A percentile compares a stretch with the other conserved stretches of the same genome.
Conservation (phyloP, 768 basidiomycete species). For the Epithele typhae region DNA sequence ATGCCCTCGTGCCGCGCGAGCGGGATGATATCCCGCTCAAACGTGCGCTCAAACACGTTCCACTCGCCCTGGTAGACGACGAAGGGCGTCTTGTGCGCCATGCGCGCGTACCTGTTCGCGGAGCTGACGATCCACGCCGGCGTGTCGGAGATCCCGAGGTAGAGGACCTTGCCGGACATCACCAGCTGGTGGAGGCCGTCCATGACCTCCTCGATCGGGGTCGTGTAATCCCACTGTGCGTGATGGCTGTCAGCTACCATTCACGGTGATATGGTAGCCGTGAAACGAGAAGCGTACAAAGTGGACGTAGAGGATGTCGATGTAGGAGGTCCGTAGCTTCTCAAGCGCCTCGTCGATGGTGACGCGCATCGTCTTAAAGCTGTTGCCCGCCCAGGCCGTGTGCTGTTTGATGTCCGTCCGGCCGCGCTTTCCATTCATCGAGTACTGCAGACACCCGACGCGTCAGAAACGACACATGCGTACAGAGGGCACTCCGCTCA, state of each 20-base stretch:
- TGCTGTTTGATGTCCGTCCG: not conserved
- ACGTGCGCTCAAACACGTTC: conserved; percentile 27
- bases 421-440: not conserved
- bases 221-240: conserved; percentile 42
- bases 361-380: conserved; percentile 33
- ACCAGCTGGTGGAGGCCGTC: conserved; percentile 48
- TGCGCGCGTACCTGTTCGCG: conserved; percentile 33
- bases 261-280: not conserved
- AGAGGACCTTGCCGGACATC: conserved; percentile 41
- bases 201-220: conserved; percentile 54
- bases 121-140: conserved; percentile 31
- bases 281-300: conserved; percentile 29
- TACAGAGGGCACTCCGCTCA: too few species aligned
- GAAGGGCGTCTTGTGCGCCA: conserved; percentile 35
- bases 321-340: conserved; percentile 40
- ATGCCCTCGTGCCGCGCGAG: conserved; percentile 19
- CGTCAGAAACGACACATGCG: too few species aligned
- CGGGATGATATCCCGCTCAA: conserved; percentile 38
- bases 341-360: conserved; percentile 32
- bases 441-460: not conserved
- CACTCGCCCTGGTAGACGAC: conserved; percentile 34
- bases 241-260: not conserved
- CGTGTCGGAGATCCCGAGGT: conserved; percentile 23
- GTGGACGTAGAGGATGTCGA: conserved; percentile 44
- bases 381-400: conserved; percentile 29